These are phyloP conservation scores for Plantago elongata DNA, from an alignment of 257 asterid species.

Conservation along the genomic window DNA sequence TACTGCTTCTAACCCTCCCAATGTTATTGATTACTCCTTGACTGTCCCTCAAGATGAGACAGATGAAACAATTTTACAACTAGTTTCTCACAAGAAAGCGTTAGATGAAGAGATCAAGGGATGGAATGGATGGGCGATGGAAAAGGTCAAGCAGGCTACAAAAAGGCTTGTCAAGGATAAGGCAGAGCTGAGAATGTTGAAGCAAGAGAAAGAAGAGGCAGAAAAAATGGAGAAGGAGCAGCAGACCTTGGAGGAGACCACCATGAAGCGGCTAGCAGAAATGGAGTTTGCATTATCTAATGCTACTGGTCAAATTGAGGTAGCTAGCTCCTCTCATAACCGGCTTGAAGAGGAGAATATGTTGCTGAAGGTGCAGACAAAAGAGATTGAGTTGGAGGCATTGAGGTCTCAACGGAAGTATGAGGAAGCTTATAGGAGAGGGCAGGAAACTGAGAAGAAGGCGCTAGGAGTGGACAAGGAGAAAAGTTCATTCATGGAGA, in stretches of 20 bases:
- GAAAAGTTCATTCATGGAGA: slow-evolving; percentile 40
- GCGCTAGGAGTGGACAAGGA: slow-evolving; percentile 36
- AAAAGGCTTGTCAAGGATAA: slow-evolving; percentile 53
- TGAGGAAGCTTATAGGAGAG: no score
- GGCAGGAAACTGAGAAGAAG: slow-evolving; percentile 48
- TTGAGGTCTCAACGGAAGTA: slow-evolving; percentile 20
- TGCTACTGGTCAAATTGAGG: slow-evolving; percentile 39
- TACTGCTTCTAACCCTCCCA: slow-evolving; percentile 22
- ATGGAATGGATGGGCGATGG: slow-evolving; percentile 69
- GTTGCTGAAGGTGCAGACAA: slow-evolving; percentile 35
- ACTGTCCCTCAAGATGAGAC: slow-evolving; percentile 45
- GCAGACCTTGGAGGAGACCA: slow-evolving; percentile 54
- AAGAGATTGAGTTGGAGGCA: slow-evolving; percentile 37
- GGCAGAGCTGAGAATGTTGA: slow-evolving; percentile 61
- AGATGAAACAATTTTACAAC: slow-evolving; percentile 40
- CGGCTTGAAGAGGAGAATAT: slow-evolving; percentile 46
- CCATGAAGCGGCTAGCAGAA: slow-evolving; percentile 51
- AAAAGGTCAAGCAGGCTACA: slow-evolving; percentile 75
- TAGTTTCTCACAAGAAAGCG: slow-evolving; percentile 34
- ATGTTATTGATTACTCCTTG: slow-evolving; percentile 33
- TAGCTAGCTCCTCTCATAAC: slow-evolving; percentile 30
- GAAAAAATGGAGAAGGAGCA: slow-evolving; percentile 51
- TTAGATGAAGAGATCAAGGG: slow-evolving; percentile 44
- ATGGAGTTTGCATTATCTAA: slow-evolving; percentile 57
- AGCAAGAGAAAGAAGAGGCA: slow-evolving; percentile 58